Percentiles rank a stretch among this genome's conserved stretches.
Conservation (phyloP, 345 rosid species). For the Barbarea vulgaris region DNA sequence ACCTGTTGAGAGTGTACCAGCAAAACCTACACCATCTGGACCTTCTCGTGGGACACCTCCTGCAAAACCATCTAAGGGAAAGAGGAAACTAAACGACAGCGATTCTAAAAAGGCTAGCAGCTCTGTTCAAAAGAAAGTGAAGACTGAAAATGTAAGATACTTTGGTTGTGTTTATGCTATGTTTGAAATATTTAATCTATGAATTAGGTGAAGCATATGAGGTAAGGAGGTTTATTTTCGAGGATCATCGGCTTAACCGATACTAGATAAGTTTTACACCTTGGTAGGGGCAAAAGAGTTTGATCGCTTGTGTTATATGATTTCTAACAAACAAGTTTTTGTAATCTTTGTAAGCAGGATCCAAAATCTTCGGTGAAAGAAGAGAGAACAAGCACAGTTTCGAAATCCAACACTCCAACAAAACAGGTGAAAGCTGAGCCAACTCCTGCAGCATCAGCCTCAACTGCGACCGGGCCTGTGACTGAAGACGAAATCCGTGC, state of each 20-base stretch:
- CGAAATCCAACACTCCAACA: constrained; percentile 50
- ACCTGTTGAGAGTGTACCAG: constrained; percentile 66
- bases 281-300: background rate
- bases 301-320: background rate
- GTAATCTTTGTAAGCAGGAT: constrained; percentile 49
- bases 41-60: constrained; percentile 71
- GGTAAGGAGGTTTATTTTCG: background rate
- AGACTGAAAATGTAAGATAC: constrained; percentile 74
- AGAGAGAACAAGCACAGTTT: constrained; percentile 43
- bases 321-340: background rate
- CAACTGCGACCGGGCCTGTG: constrained; percentile 65
- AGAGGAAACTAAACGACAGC: constrained; percentile 75
- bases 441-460: constrained; percentile 44
- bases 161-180: constrained; percentile 7
- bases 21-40: constrained; percentile 64
- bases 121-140: constrained; percentile 74
- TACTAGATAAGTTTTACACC: background rate
- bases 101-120: constrained; percentile 65
- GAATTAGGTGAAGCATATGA: background rate
- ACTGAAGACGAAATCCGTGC: constrained; percentile 90
- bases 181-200: background rate
- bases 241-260: background rate
- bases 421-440: constrained; percentile 47
- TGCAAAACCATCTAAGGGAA: constrained; percentile 79
- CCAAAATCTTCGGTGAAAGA: constrained; percentile 53